Conservation (phyloP, 768 basidiomycete species). For the Kwoniella sp. region DNA sequence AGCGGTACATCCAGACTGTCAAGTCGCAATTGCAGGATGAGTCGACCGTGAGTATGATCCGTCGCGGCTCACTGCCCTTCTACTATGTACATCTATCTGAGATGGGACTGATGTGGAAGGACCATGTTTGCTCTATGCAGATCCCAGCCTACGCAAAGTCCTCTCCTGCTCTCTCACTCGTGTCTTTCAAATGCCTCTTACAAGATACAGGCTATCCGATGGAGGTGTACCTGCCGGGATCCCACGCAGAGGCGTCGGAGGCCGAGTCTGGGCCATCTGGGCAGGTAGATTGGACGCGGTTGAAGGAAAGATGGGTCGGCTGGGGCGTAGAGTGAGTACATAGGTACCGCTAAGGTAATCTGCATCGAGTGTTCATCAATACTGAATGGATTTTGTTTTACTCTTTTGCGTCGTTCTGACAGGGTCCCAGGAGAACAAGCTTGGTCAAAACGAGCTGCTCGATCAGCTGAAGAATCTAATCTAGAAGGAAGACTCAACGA, state of each 20-base stretch:
- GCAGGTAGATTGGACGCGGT: constrained; percentile 39
- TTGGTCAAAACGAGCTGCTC: constrained; percentile 21
- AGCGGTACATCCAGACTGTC: not conserved
- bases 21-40: constrained; percentile 3
- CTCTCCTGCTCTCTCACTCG: constrained; percentile 33
- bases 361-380: too few relatives aligned
- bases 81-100: too few relatives aligned
- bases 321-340: constrained; percentile 54
- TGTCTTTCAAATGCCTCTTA: constrained; percentile 50
- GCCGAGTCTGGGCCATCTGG: not conserved
- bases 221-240: constrained; percentile 50
- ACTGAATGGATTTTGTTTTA: not conserved
- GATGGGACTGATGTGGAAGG: not conserved
- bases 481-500: constrained; percentile 1
- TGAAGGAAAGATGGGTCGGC: constrained; percentile 53
- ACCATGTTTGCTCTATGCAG: not conserved
- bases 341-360: too few relatives aligned
- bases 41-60: constrained; percentile 9
- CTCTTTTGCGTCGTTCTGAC: constrained; percentile 4
- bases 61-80: too few relatives aligned
- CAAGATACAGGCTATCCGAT: constrained; percentile 55
- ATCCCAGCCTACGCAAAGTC: not conserved
- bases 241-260: not conserved
- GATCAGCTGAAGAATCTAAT: not conserved
- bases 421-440: constrained; percentile 49